Evolutionary conservation across 257 asterid species (phyloP).

Genomic region (Solanum gandarillasii): DNA sequence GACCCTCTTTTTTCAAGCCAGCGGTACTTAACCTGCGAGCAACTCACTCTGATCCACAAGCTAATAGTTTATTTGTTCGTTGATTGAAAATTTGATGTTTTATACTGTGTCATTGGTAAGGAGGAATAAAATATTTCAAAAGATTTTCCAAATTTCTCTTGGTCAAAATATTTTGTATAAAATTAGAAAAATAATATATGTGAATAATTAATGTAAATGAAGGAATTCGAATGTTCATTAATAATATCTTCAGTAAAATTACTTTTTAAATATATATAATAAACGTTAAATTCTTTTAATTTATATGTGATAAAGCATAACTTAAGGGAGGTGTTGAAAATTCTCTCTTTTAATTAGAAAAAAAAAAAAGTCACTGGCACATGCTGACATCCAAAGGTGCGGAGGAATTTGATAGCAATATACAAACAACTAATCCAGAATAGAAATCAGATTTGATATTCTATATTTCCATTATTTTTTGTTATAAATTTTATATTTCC

Average conservation of each 20-base stretch:
- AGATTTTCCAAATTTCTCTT: not conserved
- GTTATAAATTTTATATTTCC: too few relatives aligned
- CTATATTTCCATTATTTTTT: too few relatives aligned
- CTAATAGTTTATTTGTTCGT: too few relatives aligned
- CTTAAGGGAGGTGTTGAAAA: not conserved
- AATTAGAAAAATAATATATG: too few relatives aligned
- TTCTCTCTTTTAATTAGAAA: not conserved
- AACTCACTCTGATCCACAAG: accelerated
- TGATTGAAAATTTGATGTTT: too few relatives aligned
- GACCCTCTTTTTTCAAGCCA: too few relatives aligned
- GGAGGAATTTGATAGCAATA: not conserved
- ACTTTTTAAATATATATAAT: not conserved
- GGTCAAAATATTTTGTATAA: not conserved
- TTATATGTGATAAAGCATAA: not conserved
- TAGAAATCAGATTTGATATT: too few relatives aligned
- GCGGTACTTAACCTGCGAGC: too few relatives aligned
- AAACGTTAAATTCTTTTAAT: too few relatives aligned
- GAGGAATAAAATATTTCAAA: not conserved
- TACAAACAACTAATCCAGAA: not conserved
- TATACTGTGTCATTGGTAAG: too few relatives aligned
- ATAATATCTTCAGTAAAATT: not conserved
- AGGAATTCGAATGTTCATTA: not conserved
- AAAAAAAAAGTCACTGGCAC: not conserved
- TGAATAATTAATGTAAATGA: too few relatives aligned
- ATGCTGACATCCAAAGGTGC: not conserved